These are phyloP conservation scores for Schizosaccharomyces versatilis DNA, from an alignment of 1,139 yeast genomes.

Conservation along the genomic window DNA sequence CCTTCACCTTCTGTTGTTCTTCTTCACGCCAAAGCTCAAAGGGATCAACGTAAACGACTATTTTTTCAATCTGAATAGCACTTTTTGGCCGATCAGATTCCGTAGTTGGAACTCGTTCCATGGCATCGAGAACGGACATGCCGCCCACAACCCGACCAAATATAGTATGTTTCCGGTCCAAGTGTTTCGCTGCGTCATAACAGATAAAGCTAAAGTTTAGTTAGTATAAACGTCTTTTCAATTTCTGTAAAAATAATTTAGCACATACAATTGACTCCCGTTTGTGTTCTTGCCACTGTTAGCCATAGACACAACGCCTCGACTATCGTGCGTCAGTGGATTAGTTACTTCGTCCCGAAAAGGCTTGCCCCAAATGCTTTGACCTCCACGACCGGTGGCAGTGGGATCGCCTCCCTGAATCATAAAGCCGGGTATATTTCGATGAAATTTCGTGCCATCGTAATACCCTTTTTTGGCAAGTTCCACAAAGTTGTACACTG, in stretches of 20 bases:
- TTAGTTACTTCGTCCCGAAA: slow-evolving; percentile 27
- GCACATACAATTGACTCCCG: slow-evolving; percentile 31
- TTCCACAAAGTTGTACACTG: slow-evolving; percentile 26
- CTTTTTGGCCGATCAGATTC: slow-evolving; percentile 19
- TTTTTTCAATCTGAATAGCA: slow-evolving; percentile 25
- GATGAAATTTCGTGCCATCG: slow-evolving; percentile 25
- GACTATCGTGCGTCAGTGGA: slow-evolving; percentile 22
- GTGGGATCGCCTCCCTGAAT: slow-evolving; percentile 33
- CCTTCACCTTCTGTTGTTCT: slow-evolving; percentile 9
- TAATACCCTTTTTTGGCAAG: slow-evolving; percentile 24
- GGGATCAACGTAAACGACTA: slow-evolving; percentile 60
- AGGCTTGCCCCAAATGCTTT: slow-evolving; percentile 23
- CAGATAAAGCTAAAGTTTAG: slow-evolving; percentile 30
- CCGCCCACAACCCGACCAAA: slow-evolving; percentile 68
- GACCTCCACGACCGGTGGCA: slow-evolving; percentile 32
- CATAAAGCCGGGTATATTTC: slow-evolving; percentile 30
- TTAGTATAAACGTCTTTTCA: background rate
- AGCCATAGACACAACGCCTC: slow-evolving; percentile 35
- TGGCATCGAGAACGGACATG: slow-evolving; percentile 45
- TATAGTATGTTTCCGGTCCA: slow-evolving; percentile 53
- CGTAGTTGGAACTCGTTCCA: slow-evolving; percentile 28
- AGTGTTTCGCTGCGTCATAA: slow-evolving; percentile 47
- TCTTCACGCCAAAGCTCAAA: slow-evolving; percentile 30
- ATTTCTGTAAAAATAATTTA: background rate
- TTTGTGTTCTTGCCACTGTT: slow-evolving; percentile 41